These are phyloP conservation scores for Aspergillus sp. DNA, from an alignment of 2,329 filamentous ascomycete species.

Conservation along the genomic window DNA sequence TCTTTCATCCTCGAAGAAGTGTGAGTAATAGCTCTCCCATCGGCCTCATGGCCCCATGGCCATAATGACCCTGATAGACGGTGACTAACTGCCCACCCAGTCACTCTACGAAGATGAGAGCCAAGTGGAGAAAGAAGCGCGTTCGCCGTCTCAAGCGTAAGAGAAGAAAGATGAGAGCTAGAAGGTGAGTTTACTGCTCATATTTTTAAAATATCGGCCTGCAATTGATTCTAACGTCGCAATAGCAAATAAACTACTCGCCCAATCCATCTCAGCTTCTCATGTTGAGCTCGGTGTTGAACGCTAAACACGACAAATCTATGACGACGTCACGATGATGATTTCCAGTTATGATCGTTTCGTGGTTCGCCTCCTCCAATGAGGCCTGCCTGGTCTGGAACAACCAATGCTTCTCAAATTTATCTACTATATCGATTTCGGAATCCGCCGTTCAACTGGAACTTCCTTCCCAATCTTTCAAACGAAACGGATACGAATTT, in stretches of 20 bases:
- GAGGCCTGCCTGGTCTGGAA: constrained; percentile 22
- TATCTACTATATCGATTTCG: constrained; percentile 19
- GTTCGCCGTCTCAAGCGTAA: constrained; percentile 99
- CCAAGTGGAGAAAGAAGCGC: constrained; percentile 99
- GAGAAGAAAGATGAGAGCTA: constrained; percentile 99
- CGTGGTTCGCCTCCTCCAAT: constrained; percentile 26
- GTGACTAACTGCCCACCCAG: constrained; percentile 26
- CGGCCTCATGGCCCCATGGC: neutral
- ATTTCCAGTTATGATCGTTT: constrained; percentile 29
- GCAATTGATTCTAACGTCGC: constrained; percentile 26
- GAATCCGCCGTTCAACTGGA: constrained; percentile 32
- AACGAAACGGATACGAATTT: neutral
- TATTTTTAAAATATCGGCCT: neutral
- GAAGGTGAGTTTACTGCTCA: constrained; percentile 70
- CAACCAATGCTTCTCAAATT: constrained; percentile 7
- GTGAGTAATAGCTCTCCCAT: constrained; percentile 29
- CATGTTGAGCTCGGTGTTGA: constrained; percentile 37
- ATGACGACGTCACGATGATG: constrained; percentile 33
- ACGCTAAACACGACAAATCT: constrained; percentile 38
- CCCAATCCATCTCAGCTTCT: constrained; percentile 55
- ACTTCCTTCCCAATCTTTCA: neutral
- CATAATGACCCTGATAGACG: constrained; percentile 5
- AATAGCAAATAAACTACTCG: constrained; percentile 67
- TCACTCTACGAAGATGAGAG: constrained; percentile 66
- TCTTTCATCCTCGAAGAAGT: constrained; percentile 48